Conservation (phyloP, 352 stramenopile species). For the Phytophthora fragariae region DNA sequence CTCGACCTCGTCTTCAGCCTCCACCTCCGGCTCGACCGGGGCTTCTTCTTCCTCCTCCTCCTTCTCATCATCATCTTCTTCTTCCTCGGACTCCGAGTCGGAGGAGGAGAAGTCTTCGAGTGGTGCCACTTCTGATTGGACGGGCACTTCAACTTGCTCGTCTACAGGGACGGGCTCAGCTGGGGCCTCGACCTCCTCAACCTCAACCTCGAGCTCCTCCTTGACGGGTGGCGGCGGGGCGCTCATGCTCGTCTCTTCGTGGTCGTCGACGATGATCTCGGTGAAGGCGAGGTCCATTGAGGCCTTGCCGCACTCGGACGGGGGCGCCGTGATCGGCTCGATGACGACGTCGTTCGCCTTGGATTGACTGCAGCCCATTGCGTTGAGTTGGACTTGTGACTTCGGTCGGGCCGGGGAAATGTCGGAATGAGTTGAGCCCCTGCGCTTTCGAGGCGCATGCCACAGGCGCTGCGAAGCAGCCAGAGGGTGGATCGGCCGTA, state of each 20-base stretch:
- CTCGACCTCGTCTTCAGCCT: conserved; percentile 23
- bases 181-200: not conserved
- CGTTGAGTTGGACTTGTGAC: not conserved
- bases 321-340: conserved; percentile 35
- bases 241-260: conserved; percentile 32
- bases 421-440: conserved; percentile 33
- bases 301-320: conserved; percentile 38
- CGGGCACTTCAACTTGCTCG: conserved; percentile 1
- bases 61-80: not conserved
- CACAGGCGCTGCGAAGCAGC: not conserved
- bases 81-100: not conserved
- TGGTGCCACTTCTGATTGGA: not conserved
- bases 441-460: not conserved
- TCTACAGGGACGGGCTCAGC: not conserved
- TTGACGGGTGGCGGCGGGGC: conserved; percentile 19
- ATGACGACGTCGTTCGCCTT: conserved; percentile 59
- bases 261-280: conserved; percentile 42
- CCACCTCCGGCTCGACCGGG: conserved; percentile 16
- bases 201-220: conserved; percentile 14
- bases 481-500: not conserved
- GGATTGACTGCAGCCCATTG: conserved; percentile 77
- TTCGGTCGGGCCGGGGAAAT: conserved; percentile 29
- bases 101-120: not conserved
- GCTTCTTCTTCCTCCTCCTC: conserved; percentile 18
- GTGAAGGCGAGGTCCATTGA: conserved; percentile 41